Evolutionary conservation across 805 yeast genomes (phyloP).

Genomic region (Yarrowia sp.): DNA sequence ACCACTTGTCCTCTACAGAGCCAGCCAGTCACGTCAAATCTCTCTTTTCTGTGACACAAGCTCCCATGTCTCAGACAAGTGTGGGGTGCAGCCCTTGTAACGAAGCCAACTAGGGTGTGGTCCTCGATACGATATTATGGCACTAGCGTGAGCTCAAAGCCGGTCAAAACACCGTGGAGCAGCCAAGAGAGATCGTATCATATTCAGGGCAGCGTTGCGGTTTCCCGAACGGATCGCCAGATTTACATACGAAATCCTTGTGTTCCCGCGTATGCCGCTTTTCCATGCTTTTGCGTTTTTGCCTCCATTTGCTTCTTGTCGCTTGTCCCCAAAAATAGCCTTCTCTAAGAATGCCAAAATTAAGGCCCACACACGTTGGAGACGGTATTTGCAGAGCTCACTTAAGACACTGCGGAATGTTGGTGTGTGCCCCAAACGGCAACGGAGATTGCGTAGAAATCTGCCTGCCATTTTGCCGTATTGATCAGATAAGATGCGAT

Average conservation of each 20-base stretch:
- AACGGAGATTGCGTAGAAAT: background rate
- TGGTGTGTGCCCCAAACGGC: background rate
- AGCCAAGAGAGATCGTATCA: background rate
- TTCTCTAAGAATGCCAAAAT: constrained; percentile 18
- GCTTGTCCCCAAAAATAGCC: constrained; percentile 6
- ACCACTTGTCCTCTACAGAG: background rate
- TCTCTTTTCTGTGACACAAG: constrained; percentile 3
- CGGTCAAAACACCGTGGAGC: background rate
- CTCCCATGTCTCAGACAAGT: constrained; percentile 20
- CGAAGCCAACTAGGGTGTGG: background rate
- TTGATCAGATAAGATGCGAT: too few relatives aligned
- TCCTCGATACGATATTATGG: background rate
- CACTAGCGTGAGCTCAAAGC: background rate
- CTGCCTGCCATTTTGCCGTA: too few relatives aligned
- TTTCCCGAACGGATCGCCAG: constrained; percentile 6
- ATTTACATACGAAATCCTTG: background rate
- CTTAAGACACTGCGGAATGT: constrained; percentile 6
- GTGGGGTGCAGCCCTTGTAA: constrained; percentile 32
- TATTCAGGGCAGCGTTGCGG: constrained; percentile 16
- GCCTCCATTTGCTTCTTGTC: constrained; percentile 2
- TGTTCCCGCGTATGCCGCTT: background rate
- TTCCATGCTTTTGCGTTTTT: background rate
- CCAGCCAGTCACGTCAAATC: constrained; percentile 7
- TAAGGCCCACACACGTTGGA: background rate
- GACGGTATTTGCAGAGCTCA: constrained; percentile 1